Conservation (phyloP, 768 basidiomycete species). For the Phlegmacium glaucopus region DNA sequence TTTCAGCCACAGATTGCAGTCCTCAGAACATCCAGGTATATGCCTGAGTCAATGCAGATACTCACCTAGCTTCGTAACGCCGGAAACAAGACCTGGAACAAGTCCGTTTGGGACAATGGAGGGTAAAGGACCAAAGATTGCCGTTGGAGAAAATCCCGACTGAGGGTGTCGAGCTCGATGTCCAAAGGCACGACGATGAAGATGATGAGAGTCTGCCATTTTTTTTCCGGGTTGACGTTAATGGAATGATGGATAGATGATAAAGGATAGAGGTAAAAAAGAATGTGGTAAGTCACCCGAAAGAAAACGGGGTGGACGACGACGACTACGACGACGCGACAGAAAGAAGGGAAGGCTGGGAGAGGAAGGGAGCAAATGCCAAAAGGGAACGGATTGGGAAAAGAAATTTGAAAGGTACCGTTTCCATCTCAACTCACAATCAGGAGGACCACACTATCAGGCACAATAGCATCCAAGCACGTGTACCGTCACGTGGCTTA, state of each 20-base stretch:
- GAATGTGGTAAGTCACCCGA: too few relatives aligned
- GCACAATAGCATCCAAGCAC: not conserved
- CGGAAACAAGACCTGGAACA: not conserved
- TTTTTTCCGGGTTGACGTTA: too few relatives aligned
- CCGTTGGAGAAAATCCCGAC: conserved; percentile 10
- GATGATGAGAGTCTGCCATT: not conserved
- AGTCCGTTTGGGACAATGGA: not conserved
- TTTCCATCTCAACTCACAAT: conserved; percentile 1
- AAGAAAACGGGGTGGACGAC: too few relatives aligned
- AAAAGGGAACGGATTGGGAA: conserved; percentile 2
- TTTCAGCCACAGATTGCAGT: too few relatives aligned
- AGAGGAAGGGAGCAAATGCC: not conserved
- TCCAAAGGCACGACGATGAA: conserved; percentile 13
- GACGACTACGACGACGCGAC: not conserved
- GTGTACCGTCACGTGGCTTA: not conserved
- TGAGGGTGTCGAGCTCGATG: conserved; percentile 9
- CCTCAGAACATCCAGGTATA: too few relatives aligned
- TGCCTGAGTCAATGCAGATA: too few relatives aligned
- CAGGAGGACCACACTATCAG: not conserved
- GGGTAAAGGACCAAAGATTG: not conserved
- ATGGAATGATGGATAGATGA: too few relatives aligned
- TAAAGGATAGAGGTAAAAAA: too few relatives aligned
- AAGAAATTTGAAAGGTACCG: conserved; percentile 1
- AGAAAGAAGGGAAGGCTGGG: conserved; percentile 1
- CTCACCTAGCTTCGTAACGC: not conserved